A percentile compares a stretch with the other conserved stretches of the same genome.
Conservation (phyloP, 495 filamentous ascomycete genomes). For the Penicillium taxi region DNA sequence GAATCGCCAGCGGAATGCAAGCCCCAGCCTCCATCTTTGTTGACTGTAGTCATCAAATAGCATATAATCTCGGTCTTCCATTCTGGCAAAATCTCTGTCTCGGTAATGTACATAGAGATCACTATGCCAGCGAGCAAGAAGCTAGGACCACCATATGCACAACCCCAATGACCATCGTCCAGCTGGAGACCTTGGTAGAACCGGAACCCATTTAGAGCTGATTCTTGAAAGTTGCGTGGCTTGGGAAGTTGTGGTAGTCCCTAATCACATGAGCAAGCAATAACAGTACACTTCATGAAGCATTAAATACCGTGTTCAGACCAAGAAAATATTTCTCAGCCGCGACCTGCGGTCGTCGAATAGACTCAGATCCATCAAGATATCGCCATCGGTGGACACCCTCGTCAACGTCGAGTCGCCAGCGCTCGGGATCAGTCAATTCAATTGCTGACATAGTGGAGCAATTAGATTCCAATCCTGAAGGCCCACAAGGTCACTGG, state of each 20-base stretch:
- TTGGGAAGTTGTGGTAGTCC: not conserved
- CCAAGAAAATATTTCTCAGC: not conserved
- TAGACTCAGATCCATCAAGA: not conserved
- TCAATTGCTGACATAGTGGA: not conserved
- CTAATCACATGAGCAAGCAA: not conserved
- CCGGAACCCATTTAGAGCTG: not conserved
- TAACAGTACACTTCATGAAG: not conserved
- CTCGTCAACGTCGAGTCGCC: not conserved
- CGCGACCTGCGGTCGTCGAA: not conserved
- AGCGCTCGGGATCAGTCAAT: not conserved
- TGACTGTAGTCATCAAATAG: not conserved
- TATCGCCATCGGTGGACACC: conserved; percentile 1
- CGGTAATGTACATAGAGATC: not conserved
- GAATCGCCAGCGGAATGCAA: not conserved
- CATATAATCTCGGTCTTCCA: conserved; percentile 1
- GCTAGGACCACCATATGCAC: conserved; percentile 1
- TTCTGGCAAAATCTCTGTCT: not conserved
- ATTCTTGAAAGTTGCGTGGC: not conserved
- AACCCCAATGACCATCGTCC: not conserved
- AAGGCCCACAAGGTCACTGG: no score
- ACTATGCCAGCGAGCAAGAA: not conserved
- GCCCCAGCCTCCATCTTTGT: not conserved
- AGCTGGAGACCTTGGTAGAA: not conserved
- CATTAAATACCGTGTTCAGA: not conserved
- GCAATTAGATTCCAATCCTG: no score